Base-by-base conservation (phyloP, 305 asterid genomes). In the Fraxinus greggii region DNA sequence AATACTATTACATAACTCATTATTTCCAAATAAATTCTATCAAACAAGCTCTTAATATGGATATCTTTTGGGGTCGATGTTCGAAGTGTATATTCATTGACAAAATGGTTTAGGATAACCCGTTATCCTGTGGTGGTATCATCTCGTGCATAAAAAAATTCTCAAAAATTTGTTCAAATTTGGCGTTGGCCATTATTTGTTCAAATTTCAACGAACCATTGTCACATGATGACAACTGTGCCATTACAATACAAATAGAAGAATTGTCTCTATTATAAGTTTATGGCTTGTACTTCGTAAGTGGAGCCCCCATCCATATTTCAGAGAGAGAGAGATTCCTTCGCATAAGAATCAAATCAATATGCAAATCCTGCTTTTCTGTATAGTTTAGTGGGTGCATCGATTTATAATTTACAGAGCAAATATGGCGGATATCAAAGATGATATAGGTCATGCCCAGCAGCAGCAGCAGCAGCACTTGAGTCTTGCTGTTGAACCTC, bases 371-470 rank as follows among this genome's bases (percentile, higher is more conserved):
- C 61, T 51, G 61, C 23, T 51, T 17, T 23, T 51, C 61, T 4
- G 61, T 48, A 48, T 48, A 48, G 23, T 17, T 51, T 51, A 51
- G 61, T 59, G 29, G 70, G 31, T 7, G 29, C 4, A 21, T 59
- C 29, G 70, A 59, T 4, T 17, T 51, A 59, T 21, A 59, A 5
- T 21, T 21, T 6, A 59, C 28, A 42, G 61, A 35, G 75, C 73
- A 17, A 59, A 72, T 24, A 88, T 88, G 93, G 89, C 85, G 38
- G 92, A 88, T 75, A 86, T 86, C 74, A 84, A 83, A 70, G 88
- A 87, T 75, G 89, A 92, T 48, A 48, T 31, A 33, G 72, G 33
- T 48, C 85, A n/a, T 4, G 79, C 23, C 24, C 79, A 80, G 17
- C 83, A 72, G 29, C 89, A 84, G 45, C 87, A 65, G 21, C 32